These are phyloP conservation scores for Xerophyta viscosa DNA, from an alignment of 106 monocot genomes.

Conservation along the genomic window DNA sequence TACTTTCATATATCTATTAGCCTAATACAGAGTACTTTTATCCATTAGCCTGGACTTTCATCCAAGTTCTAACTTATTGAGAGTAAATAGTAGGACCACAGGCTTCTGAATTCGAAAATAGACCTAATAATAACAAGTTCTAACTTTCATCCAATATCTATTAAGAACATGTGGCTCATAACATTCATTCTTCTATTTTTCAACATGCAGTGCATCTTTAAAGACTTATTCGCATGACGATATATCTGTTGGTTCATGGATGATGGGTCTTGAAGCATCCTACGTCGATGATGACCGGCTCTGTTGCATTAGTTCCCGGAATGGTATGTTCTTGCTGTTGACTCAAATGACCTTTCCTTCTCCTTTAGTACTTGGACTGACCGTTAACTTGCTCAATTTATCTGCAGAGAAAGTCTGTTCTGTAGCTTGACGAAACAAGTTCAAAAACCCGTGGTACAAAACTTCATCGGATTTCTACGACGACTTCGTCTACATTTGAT, in stretches of 20 bases:
- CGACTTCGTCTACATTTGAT: too few relatives aligned
- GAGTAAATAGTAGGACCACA: too few relatives aligned
- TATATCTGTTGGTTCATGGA: constrained; percentile 90
- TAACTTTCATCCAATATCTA: too few relatives aligned
- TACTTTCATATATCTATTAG: too few relatives aligned
- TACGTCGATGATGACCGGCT: constrained; percentile 91
- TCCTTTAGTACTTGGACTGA: background rate
- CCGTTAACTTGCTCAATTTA: background rate
- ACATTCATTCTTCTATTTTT: too few relatives aligned
- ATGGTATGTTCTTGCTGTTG: constrained; percentile 33
- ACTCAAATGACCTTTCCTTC: background rate
- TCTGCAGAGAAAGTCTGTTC: constrained; percentile 86
- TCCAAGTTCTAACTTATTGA: too few relatives aligned
- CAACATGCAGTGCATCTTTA: constrained; percentile 63
- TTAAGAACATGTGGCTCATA: background rate
- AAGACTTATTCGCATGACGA: constrained; percentile 86
- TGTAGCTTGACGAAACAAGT: constrained; percentile 28
- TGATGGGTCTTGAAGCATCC: constrained; percentile 81
- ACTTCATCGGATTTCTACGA: too few relatives aligned
- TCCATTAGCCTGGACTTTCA: too few relatives aligned
- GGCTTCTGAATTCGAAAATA: too few relatives aligned
- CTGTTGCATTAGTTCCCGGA: constrained; percentile 72
- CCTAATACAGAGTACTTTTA: too few relatives aligned
- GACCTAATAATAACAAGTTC: too few relatives aligned
- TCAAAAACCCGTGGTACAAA: too few relatives aligned